These are phyloP conservation scores for Centaurea solstitialis DNA, from an alignment of 129 eudicot species.

Conservation along the genomic window DNA sequence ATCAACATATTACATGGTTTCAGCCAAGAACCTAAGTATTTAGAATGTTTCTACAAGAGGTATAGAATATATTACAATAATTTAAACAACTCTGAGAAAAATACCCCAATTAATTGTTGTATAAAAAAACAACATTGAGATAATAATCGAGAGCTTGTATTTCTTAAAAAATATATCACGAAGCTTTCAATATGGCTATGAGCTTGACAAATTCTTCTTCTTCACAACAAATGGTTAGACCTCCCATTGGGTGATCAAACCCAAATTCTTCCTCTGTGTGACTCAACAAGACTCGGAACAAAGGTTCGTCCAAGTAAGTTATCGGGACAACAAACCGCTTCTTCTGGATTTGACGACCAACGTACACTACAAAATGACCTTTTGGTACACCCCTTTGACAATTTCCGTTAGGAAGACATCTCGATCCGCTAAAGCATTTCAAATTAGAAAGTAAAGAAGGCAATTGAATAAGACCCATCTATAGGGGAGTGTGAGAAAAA, in stretches of 20 bases:
- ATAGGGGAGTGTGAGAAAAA: background rate
- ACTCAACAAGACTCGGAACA: conserved; percentile 22
- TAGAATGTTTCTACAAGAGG: background rate
- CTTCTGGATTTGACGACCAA: conserved; percentile 30
- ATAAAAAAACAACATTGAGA: background rate
- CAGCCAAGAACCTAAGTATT: background rate
- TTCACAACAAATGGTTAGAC: conserved; percentile 27
- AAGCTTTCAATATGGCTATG: background rate
- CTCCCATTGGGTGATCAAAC: conserved; percentile 35
- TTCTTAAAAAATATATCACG: background rate
- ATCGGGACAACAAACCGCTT: conserved; percentile 28
- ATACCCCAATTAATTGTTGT: background rate
- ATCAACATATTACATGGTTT: background rate
- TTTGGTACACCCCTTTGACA: conserved; percentile 25
- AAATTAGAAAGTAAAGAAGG: conserved; percentile 7
- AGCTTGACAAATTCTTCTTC: conserved; percentile 23
- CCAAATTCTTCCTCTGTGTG: conserved; percentile 30
- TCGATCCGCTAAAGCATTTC: conserved; percentile 23
- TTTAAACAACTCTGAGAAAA: background rate
- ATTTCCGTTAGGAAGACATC: background rate
- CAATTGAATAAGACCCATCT: conserved; percentile 24
- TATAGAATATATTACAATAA: background rate
- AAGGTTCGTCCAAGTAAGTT: conserved; percentile 24
- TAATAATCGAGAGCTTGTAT: background rate
- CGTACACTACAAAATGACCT: conserved; percentile 33